Conservation (phyloP, 345 rosid species). For the Hirschfeldia incana region DNA sequence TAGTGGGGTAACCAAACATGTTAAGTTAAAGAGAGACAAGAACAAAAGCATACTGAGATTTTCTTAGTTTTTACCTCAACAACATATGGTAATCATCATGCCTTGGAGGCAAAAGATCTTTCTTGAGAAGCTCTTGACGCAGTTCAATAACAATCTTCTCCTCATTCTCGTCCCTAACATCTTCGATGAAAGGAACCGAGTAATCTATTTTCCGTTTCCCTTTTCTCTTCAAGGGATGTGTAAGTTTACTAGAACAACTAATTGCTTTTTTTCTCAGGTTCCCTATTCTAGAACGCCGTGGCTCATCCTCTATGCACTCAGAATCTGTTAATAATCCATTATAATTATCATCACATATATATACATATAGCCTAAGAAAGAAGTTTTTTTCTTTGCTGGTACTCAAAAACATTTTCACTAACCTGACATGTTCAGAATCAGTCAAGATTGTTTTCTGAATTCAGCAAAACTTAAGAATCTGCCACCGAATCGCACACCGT, state of each 20-base stretch:
- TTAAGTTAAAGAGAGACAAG: background rate
- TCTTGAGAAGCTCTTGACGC: constrained; percentile 63
- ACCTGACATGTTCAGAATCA: background rate
- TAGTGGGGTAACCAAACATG: constrained; percentile 20
- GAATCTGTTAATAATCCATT: constrained; percentile 46
- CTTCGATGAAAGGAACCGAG: constrained; percentile 49
- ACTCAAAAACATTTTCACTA: background rate
- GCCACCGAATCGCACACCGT: background rate
- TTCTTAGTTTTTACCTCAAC: constrained; percentile 53
- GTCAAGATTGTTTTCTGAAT: background rate
- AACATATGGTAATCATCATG: constrained; percentile 86
- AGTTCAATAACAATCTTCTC: constrained; percentile 59
- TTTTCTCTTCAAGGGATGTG: background rate
- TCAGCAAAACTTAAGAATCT: background rate
- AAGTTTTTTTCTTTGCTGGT: background rate
- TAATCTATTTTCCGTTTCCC: background rate
- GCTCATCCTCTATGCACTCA: constrained; percentile 53
- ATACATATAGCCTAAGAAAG: background rate
- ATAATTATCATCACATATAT: background rate
- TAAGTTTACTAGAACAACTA: constrained; percentile 47
- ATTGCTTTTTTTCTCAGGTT: constrained; percentile 76
- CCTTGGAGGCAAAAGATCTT: constrained; percentile 65
- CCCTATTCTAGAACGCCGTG: constrained; percentile 78
- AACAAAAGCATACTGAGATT: background rate
- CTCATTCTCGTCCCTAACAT: constrained; percentile 77